Evolutionary conservation across 495 filamentous ascomycete species (phyloP), one percentile per base, ranked within the genome.

Genomic region (Sphaerosporella brunnea): DNA sequence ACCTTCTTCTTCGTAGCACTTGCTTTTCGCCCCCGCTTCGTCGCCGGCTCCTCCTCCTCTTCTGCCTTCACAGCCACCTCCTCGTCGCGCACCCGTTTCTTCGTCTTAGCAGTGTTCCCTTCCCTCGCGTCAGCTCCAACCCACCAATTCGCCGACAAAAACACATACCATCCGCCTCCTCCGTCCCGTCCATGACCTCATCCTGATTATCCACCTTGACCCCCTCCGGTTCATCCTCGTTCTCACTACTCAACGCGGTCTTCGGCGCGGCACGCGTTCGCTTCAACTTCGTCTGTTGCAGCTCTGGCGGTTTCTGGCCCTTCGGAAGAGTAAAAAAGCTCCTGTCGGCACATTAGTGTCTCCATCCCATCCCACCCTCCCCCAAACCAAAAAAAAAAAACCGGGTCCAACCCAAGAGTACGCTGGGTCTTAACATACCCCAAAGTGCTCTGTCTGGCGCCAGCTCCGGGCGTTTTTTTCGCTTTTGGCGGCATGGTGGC

Each of bases 351-450:
- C 39, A 23, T 9, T 21, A 16, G 7, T 23, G 28, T 46, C 3
- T 2, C 5, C 20, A 26, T 16, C 21, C 4, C 19, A n/a, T 18
- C 2, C 2, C 2, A 21, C 15, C 13, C 10, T 16, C 2, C 15
- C 3, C 20, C 11, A n/a, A 18, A 26, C 2, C 21, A 26, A 1
- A 26, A 43, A 10, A n/a, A n/a, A 13, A 3, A 24, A n/a, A 40
- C 10, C 2, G 11, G 2, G 2, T 40, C 7, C 69, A 74, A 92
- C 87, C 82, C 76, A 61, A 93, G 67, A 47, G 81, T 92, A 55
- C 74, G 72, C 67, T 94, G 85, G 45, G 74, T 69, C 62, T 73
- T 78, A 37, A 92, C 88, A 69, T 94, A 96, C 88, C 84, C 84
- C 60, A 96, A 64, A 32, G 85, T 94, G 56, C 81, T 75, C 70